Evolutionary conservation across 2,329 filamentous ascomycete genomes (phyloP).

Genomic region (Alternaria ventricosa): DNA sequence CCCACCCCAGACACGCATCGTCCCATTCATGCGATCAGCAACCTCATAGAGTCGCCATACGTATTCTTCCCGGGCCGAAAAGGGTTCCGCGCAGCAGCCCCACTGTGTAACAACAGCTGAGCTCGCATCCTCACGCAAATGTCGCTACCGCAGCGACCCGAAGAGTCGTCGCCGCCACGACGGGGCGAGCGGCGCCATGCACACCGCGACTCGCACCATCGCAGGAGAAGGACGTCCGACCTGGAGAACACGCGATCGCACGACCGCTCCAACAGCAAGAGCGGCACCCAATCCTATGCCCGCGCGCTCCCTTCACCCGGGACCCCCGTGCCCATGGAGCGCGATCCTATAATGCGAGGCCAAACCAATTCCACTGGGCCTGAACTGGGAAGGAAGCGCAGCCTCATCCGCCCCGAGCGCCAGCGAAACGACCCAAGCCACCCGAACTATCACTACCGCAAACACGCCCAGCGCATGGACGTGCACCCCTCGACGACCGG

Average conservation of each 20-base stretch:
- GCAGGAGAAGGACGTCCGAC: slow-evolving; percentile 63
- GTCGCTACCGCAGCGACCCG: slow-evolving; percentile 67
- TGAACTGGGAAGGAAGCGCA: slow-evolving; percentile 76
- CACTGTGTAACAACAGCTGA: slow-evolving; percentile 24
- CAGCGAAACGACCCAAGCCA: slow-evolving; percentile 84
- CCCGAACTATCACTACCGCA: slow-evolving; percentile 93
- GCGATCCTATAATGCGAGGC: slow-evolving; percentile 60
- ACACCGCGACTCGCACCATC: slow-evolving; percentile 67
- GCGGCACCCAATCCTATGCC: slow-evolving; percentile 51
- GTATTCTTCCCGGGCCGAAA: slow-evolving; percentile 15
- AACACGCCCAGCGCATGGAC: slow-evolving; percentile 92
- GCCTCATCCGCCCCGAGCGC: slow-evolving; percentile 86
- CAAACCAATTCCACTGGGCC: slow-evolving; percentile 46
- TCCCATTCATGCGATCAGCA: neutral
- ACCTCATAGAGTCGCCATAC: slow-evolving; percentile 8
- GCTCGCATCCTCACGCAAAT: slow-evolving; percentile 41
- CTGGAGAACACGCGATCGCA: slow-evolving; percentile 67
- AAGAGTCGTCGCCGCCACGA: slow-evolving; percentile 64
- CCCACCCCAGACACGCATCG: neutral
- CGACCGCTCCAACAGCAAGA: slow-evolving; percentile 46
- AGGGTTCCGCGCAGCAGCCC: slow-evolving; percentile 1
- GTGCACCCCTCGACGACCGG: slow-evolving; percentile 90
- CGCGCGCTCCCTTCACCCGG: slow-evolving; percentile 55
- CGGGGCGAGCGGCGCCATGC: slow-evolving; percentile 51
- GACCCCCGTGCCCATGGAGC: slow-evolving; percentile 52